Conservation (phyloP, 768 basidiomycete species). For the Termitomyces sp. region DNA sequence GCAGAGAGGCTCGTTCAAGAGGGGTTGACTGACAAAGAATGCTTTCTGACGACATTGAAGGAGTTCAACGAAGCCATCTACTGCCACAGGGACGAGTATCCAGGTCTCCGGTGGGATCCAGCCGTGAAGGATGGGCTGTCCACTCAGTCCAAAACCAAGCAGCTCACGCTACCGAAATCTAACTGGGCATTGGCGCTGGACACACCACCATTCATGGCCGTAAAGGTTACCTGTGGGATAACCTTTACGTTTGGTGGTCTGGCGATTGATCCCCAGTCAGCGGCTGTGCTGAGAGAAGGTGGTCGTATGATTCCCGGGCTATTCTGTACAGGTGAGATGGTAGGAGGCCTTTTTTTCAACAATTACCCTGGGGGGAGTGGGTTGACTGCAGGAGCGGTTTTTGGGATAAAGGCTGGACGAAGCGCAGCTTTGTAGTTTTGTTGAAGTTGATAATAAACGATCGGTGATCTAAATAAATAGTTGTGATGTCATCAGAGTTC, state of each 20-base stretch:
- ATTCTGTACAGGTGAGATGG: slow-evolving; percentile 69
- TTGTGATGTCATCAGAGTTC: slow-evolving; percentile 21
- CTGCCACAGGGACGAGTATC: slow-evolving; percentile 33
- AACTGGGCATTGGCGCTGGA: slow-evolving; percentile 67
- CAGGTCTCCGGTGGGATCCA: slow-evolving; percentile 51
- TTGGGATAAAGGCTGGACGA: slow-evolving; percentile 56
- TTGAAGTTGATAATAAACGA: neutral
- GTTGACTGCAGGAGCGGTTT: slow-evolving; percentile 62
- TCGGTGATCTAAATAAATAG: neutral
- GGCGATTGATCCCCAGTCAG: slow-evolving; percentile 53
- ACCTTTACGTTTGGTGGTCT: slow-evolving; percentile 76
- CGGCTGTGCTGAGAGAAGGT: slow-evolving; percentile 45
- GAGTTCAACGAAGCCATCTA: slow-evolving; percentile 52
- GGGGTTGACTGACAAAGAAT: slow-evolving; percentile 43
- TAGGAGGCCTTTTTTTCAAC: slow-evolving; percentile 59
- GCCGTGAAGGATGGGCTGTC: slow-evolving; percentile 61
- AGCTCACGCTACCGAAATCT: slow-evolving; percentile 51
- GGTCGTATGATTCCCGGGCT: slow-evolving; percentile 50
- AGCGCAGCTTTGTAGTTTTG: slow-evolving; percentile 33
- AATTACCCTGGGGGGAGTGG: slow-evolving; percentile 76
- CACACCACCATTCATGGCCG: slow-evolving; percentile 56
- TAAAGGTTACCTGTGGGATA: slow-evolving; percentile 67
- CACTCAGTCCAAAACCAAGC: slow-evolving; percentile 39
- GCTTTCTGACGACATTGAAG: slow-evolving; percentile 45
- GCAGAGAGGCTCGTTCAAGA: slow-evolving; percentile 42